Evolutionary conservation across 1,284 basidiomycete genomes (phyloP).

Genomic region (Meira miltonrushii): DNA sequence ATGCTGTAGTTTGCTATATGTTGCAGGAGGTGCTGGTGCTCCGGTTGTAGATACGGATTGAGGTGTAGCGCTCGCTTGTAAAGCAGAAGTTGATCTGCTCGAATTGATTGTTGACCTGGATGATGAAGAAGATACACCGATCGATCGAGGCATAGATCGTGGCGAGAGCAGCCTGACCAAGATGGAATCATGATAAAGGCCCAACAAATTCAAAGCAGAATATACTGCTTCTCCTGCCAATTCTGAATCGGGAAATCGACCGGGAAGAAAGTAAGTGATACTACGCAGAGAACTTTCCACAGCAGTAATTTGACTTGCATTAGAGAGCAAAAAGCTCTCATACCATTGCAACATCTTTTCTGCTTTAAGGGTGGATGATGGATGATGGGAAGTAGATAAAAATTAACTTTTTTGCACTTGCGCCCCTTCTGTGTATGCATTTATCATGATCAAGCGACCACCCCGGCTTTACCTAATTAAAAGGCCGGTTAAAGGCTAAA

Average conservation of each 20-base stretch:
- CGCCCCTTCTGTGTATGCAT: too few species aligned
- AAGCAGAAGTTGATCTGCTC: background rate
- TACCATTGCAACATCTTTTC: conserved; percentile 19
- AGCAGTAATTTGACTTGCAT: conserved; percentile 61
- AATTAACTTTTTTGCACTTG: too few species aligned
- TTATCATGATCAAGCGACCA: too few species aligned
- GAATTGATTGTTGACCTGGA: background rate
- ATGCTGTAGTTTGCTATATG: conserved; percentile 17
- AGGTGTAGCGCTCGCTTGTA: too few species aligned
- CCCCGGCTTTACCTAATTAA: too few species aligned
- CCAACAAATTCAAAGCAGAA: conserved; percentile 53
- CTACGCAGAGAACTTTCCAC: conserved; percentile 82
- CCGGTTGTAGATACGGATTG: conserved; percentile 2
- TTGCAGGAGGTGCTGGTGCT: conserved; percentile 7
- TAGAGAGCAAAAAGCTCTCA: conserved; percentile 45
- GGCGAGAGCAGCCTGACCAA: conserved; percentile 44
- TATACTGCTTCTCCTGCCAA: conserved; percentile 69
- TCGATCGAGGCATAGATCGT: background rate
- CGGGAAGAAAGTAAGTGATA: conserved; percentile 88
- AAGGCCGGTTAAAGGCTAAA: too few species aligned
- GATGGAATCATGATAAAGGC: conserved; percentile 55
- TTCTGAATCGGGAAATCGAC: conserved; percentile 93
- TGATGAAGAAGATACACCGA: conserved; percentile 5
- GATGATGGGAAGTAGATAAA: too few species aligned
- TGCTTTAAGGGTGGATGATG: background rate